Conservation (phyloP, 306 rosid species). For the Quercus cerris region DNA sequence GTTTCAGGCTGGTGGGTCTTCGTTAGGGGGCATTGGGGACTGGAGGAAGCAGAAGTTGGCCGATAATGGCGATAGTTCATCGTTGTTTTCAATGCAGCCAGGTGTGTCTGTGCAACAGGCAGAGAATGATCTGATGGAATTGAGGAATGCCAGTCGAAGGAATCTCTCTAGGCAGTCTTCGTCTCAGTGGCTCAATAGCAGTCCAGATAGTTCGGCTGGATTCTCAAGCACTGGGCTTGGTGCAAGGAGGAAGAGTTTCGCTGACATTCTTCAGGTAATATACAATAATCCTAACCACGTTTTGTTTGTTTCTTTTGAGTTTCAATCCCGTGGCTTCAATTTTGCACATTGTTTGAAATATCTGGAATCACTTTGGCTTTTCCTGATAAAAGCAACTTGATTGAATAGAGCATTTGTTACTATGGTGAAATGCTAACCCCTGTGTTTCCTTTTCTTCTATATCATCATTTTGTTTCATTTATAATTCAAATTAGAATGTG, state of each 20-base stretch:
- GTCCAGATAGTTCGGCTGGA: conserved; percentile 46
- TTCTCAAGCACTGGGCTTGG: conserved; percentile 56
- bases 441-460: conserved; percentile 9
- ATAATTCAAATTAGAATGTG: conserved; percentile 27
- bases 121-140: conserved; percentile 62
- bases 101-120: conserved; percentile 62
- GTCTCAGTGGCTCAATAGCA: conserved; percentile 48
- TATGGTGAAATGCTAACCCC: conserved; percentile 2
- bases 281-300: not conserved
- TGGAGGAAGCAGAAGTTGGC: conserved; percentile 58
- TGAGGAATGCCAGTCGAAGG: conserved; percentile 51
- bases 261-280: conserved; percentile 82
- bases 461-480: conserved; percentile 11
- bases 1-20: conserved; percentile 67
- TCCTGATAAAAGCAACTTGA: conserved; percentile 7
- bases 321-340: conserved; percentile 8
- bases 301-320: conserved; percentile 9
- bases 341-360: conserved; percentile 3
- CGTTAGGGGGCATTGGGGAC: conserved; percentile 56
- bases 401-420: conserved; percentile 7
- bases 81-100: conserved; percentile 76
- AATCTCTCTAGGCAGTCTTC: conserved; percentile 54
- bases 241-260: conserved; percentile 67
- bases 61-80: conserved; percentile 47
- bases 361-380: conserved; percentile 13